A percentile compares a stretch with the other conserved stretches of the same genome.
Evolutionary conservation across 2,329 filamentous ascomycete species (phyloP).

Genomic region (Orbilia brochopaga): DNA sequence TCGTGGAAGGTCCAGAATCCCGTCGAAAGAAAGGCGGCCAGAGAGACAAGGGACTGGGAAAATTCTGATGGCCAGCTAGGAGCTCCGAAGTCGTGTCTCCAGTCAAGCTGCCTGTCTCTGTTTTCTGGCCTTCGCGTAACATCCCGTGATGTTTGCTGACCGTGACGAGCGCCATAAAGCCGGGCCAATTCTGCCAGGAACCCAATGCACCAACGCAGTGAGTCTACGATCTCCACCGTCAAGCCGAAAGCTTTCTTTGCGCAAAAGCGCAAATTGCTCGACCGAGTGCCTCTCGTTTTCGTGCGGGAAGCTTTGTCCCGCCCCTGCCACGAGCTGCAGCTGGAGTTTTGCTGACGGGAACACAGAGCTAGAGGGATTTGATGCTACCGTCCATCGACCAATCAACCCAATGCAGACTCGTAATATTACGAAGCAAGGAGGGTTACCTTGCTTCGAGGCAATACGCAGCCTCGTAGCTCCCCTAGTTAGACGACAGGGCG

Average conservation of each 20-base stretch:
- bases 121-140: slow-evolving; percentile 16
- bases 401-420: slow-evolving; percentile 23
- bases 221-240: no score
- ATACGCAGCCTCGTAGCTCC: neutral
- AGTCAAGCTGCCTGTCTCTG: slow-evolving; percentile 35
- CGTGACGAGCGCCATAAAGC: no score
- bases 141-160: slow-evolving; percentile 37
- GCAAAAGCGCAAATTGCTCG: neutral
- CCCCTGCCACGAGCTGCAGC: neutral
- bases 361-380: neutral
- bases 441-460: slow-evolving; percentile 1
- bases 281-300: slow-evolving; percentile 10
- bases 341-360: slow-evolving; percentile 8
- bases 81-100: slow-evolving; percentile 45
- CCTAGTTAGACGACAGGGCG: neutral
- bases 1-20: slow-evolving; percentile 44
- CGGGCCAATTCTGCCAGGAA: neutral
- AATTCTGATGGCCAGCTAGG: slow-evolving; percentile 19
- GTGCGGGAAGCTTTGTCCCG: slow-evolving; percentile 4
- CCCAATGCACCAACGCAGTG: no score
- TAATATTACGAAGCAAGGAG: slow-evolving; percentile 42
- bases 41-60: slow-evolving; percentile 1
- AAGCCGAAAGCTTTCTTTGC: no score
- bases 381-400: slow-evolving; percentile 20
- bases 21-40: slow-evolving; percentile 12